These are phyloP conservation scores for Alternaria postmessia DNA, from an alignment of 2,329 filamentous ascomycete genomes.

Conservation along the genomic window DNA sequence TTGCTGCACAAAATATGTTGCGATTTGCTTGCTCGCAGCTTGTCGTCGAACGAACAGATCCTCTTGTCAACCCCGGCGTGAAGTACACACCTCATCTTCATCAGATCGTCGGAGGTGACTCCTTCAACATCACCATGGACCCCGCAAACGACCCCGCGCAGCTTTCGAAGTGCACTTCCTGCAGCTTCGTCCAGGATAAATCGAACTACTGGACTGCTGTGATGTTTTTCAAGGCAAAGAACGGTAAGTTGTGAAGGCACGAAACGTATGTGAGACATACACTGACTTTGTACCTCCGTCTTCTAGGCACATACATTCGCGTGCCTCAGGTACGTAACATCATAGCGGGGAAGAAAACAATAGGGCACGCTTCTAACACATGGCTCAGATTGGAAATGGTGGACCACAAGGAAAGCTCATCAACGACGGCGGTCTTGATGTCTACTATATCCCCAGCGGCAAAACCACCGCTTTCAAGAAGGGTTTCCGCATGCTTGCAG, in stretches of 20 bases:
- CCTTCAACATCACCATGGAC: slow-evolving; percentile 48
- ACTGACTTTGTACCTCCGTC: background rate
- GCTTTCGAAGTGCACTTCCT: slow-evolving; percentile 45
- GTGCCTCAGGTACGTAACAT: slow-evolving; percentile 33
- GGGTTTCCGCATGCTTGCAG: slow-evolving; percentile 48
- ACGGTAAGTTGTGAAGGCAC: slow-evolving; percentile 21
- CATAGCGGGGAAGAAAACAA: background rate
- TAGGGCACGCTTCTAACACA: background rate
- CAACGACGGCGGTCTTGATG: slow-evolving; percentile 47
- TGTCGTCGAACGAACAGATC: slow-evolving; percentile 46
- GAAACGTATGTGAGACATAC: background rate
- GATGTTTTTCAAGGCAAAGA: slow-evolving; percentile 49
- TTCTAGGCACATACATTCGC: slow-evolving; percentile 31
- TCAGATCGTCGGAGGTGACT: slow-evolving; percentile 45
- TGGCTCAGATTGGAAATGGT: slow-evolving; percentile 38
- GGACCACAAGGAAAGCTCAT: slow-evolving; percentile 45
- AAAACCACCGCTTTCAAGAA: slow-evolving; percentile 48
- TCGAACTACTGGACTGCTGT: slow-evolving; percentile 49
- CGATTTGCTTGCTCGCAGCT: slow-evolving; percentile 48
- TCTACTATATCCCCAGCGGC: slow-evolving; percentile 48
- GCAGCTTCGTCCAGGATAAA: slow-evolving; percentile 43
- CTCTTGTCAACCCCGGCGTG: slow-evolving; percentile 46
- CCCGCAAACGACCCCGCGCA: slow-evolving; percentile 33
- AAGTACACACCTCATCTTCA: slow-evolving; percentile 49
- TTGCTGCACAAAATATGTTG: slow-evolving; percentile 42